These are phyloP conservation scores for Ogataea philodendri DNA, from an alignment of 805 yeast species.

Conservation along the genomic window DNA sequence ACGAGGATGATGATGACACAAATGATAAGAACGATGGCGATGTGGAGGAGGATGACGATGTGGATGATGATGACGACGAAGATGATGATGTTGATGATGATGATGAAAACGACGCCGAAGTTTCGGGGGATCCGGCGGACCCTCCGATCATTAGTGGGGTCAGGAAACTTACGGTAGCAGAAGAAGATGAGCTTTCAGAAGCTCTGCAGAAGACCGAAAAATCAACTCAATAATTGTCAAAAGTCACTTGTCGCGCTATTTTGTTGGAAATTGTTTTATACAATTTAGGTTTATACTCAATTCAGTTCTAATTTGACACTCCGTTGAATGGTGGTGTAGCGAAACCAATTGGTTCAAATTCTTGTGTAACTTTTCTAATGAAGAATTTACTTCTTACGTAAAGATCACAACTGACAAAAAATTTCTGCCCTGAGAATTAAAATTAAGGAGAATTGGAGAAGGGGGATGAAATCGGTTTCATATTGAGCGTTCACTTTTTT, in stretches of 20 bases:
- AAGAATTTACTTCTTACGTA: constrained; percentile 3
- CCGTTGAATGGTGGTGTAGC: too few species aligned
- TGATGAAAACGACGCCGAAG: constrained; percentile 31
- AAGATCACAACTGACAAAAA: constrained; percentile 1
- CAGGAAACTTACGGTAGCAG: constrained; percentile 32
- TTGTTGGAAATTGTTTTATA: too few species aligned
- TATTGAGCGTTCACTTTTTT: too few species aligned
- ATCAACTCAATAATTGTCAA: constrained; percentile 1
- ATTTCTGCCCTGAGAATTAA: constrained; percentile 5
- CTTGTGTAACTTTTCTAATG: neutral
- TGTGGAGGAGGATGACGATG: constrained; percentile 40
- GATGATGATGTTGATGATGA: constrained; percentile 33
- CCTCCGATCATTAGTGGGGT: constrained; percentile 21
- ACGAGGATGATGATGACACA: constrained; percentile 46
- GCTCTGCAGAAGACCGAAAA: constrained; percentile 11
- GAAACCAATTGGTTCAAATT: too few species aligned
- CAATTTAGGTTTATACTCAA: too few species aligned
- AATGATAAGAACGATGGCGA: constrained; percentile 50
- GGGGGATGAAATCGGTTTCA: too few species aligned
- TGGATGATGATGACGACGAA: constrained; percentile 28
- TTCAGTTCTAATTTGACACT: too few species aligned
- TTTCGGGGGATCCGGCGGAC: constrained; percentile 25
- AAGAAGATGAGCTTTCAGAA: constrained; percentile 30
- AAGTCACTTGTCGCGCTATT: too few species aligned
- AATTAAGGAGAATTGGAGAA: constrained; percentile 14